Percentiles rank a stretch among this genome's conserved stretches.
These are phyloP conservation scores for Penicillium rolfsii DNA, from an alignment of 2,329 filamentous ascomycete species.

Conservation along the genomic window DNA sequence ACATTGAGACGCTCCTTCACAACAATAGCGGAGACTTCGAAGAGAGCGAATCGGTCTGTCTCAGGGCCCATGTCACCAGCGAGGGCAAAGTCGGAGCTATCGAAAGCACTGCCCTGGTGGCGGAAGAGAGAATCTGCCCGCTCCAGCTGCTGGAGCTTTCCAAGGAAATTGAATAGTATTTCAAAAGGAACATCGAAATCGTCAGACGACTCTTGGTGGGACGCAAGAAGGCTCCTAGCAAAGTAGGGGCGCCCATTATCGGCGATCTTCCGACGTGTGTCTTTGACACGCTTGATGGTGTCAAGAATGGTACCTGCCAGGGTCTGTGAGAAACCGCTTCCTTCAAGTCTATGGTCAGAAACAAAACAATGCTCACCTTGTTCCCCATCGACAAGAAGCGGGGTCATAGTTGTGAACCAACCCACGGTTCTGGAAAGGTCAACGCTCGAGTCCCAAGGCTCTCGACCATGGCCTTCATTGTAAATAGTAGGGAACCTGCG, in stretches of 20 bases:
- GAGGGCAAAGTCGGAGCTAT: constrained; percentile 35
- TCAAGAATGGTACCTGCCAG: constrained; percentile 31
- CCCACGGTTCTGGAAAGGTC: constrained; percentile 54
- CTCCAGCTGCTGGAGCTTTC: constrained; percentile 50
- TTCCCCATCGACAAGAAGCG: constrained; percentile 40
- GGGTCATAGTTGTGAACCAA: constrained; percentile 56
- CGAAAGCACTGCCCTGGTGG: constrained; percentile 42
- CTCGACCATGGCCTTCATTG: constrained; percentile 56
- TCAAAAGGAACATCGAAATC: constrained; percentile 46
- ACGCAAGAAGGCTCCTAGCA: constrained; percentile 35
- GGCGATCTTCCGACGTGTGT: constrained; percentile 40
- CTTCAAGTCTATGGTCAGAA: not conserved
- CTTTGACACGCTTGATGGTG: constrained; percentile 44
- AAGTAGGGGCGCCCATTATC: constrained; percentile 43
- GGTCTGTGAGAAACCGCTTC: constrained; percentile 15
- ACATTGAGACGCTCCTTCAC: constrained; percentile 52
- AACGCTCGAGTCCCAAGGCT: constrained; percentile 49
- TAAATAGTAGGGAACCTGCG: constrained; percentile 50
- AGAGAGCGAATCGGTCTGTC: constrained; percentile 52
- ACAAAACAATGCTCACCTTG: constrained; percentile 28
- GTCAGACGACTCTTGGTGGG: constrained; percentile 34
- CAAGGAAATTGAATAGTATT: constrained; percentile 47
- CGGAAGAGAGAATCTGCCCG: constrained; percentile 48
- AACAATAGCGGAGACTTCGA: constrained; percentile 57
- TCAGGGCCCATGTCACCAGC: constrained; percentile 50